Evolutionary conservation across 2,329 filamentous ascomycete genomes (phyloP).

Genomic region (Aspergillus felis): DNA sequence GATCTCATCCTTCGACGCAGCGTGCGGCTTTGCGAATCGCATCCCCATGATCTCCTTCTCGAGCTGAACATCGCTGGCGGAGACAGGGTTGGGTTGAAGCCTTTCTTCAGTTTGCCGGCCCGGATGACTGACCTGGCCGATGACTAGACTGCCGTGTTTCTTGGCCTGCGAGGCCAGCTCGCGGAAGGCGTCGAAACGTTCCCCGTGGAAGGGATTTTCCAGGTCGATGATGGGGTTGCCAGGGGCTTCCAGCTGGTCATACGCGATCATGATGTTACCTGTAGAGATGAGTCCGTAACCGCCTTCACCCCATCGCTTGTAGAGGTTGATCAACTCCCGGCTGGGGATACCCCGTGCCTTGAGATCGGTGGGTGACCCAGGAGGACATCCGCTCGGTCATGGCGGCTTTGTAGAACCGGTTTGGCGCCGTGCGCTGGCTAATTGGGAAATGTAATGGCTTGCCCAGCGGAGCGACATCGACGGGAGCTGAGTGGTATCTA

Average conservation of each 20-base stretch:
- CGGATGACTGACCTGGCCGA: conserved; percentile 61
- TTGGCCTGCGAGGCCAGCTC: conserved; percentile 54
- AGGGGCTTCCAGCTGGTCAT: conserved; percentile 53
- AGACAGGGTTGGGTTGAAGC: conserved; percentile 49
- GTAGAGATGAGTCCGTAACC: conserved; percentile 55
- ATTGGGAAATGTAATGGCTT: conserved; percentile 49
- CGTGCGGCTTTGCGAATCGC: conserved; percentile 33
- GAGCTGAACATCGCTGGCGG: conserved; percentile 49
- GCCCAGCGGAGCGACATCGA: conserved; percentile 39
- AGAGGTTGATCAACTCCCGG: conserved; percentile 53
- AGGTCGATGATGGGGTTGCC: conserved; percentile 59
- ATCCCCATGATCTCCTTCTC: conserved; percentile 29
- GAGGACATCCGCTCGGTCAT: conserved; percentile 64
- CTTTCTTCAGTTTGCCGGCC: conserved; percentile 51
- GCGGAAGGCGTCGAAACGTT: conserved; percentile 59
- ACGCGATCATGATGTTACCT: conserved; percentile 63
- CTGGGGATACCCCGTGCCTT: conserved; percentile 52
- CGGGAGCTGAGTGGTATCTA: not conserved
- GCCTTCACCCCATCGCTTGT: conserved; percentile 60
- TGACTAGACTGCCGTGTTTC: conserved; percentile 54
- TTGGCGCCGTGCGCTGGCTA: conserved; percentile 55
- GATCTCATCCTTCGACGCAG: conserved; percentile 38
- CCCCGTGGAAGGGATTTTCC: conserved; percentile 49
- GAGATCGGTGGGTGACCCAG: conserved; percentile 55
- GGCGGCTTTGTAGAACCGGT: conserved; percentile 64